These are phyloP conservation scores for Mycena alexandri DNA, from an alignment of 768 basidiomycete genomes.

Conservation along the genomic window DNA sequence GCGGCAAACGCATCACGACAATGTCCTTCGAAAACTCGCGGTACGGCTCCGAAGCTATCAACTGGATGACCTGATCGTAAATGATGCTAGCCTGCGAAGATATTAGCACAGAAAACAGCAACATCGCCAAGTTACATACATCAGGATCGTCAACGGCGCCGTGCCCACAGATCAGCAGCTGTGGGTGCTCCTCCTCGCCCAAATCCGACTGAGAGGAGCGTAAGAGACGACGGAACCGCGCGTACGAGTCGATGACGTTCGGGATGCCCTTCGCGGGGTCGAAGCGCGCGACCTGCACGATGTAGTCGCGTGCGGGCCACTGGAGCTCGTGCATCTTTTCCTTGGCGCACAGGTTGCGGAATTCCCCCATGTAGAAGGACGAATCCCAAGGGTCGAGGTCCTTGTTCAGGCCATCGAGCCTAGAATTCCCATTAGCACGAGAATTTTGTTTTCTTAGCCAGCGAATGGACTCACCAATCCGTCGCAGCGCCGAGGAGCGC, in stretches of 20 bases:
- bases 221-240: constrained; percentile 81
- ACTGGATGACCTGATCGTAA: constrained; percentile 81
- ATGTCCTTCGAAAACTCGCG: constrained; percentile 71
- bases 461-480: constrained; percentile 70
- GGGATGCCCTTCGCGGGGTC: constrained; percentile 81
- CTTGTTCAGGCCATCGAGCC: constrained; percentile 97
- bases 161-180: constrained; percentile 88
- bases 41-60: constrained; percentile 67
- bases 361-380: constrained; percentile 92
- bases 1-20: constrained; percentile 82
- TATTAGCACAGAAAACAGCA: background rate
- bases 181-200: constrained; percentile 69
- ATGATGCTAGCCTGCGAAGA: constrained; percentile 73
- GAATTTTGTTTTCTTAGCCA: no score
- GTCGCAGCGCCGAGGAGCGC: constrained; percentile 86
- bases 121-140: constrained; percentile 44
- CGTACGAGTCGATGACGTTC: constrained; percentile 89
- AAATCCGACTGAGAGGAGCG: constrained; percentile 56
- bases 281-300: constrained; percentile 95
- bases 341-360: constrained; percentile 79
- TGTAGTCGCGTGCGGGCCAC: constrained; percentile 87
- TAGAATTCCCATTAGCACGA: constrained; percentile 39
- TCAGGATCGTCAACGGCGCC: constrained; percentile 96
- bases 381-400: constrained; percentile 83
- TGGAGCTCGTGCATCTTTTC: constrained; percentile 85